These are phyloP conservation scores for Chenopodium suecicum DNA, from an alignment of 148 eudicot genomes.

Conservation along the genomic window DNA sequence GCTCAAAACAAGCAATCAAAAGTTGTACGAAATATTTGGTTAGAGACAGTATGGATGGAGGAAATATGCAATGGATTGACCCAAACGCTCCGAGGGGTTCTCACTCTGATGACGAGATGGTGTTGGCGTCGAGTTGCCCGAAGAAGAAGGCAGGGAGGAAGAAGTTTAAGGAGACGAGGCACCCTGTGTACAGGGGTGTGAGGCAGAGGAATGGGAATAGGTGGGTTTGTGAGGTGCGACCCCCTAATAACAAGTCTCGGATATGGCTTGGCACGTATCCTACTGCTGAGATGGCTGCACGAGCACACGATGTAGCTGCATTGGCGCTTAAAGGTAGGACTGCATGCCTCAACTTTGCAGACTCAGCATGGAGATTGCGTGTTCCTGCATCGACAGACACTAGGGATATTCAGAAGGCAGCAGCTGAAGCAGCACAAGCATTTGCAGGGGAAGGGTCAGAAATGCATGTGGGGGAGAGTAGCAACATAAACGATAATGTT, in stretches of 20 bases:
- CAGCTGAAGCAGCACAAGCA: slow-evolving; percentile 47
- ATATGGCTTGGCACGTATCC: slow-evolving; percentile 66
- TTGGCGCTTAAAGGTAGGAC: slow-evolving; percentile 30
- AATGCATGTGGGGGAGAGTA: neutral
- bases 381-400: slow-evolving; percentile 25
- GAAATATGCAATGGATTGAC: slow-evolving; percentile 11
- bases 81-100: neutral
- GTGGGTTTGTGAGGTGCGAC: slow-evolving; percentile 61
- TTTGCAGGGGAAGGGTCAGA: slow-evolving; percentile 26
- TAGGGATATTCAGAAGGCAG: slow-evolving; percentile 37
- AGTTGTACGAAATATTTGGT: neutral
- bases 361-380: slow-evolving; percentile 37
- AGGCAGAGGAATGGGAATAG: slow-evolving; percentile 41
- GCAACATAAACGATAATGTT: neutral
- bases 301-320: slow-evolving; percentile 49
- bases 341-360: slow-evolving; percentile 44
- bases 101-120: slow-evolving; percentile 30
- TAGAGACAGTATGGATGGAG: neutral
- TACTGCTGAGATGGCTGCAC: slow-evolving; percentile 50
- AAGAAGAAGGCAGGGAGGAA: slow-evolving; percentile 54
- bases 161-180: slow-evolving; percentile 59
- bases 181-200: slow-evolving; percentile 58
- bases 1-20: neutral
- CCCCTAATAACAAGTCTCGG: slow-evolving; percentile 42
- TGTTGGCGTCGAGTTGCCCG: slow-evolving; percentile 39